phyloP scores from a whole-genome alignment of 1,284 basidiomycete species.

The Malassezia vespertilionis region DNA sequence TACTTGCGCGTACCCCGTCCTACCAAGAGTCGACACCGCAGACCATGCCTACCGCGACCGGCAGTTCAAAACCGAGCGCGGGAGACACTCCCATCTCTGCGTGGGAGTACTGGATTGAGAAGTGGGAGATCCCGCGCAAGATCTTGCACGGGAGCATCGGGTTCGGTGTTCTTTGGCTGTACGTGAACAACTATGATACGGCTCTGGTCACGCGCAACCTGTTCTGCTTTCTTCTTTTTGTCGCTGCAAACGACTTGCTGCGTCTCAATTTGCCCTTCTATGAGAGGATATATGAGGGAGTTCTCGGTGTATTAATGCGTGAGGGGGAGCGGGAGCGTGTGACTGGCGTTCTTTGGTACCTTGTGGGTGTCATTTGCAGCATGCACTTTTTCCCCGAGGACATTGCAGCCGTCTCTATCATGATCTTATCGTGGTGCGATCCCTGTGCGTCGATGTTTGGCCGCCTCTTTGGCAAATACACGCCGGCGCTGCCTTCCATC shows the following conservation, averaged over 20 bases:
- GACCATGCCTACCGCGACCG: conserved; percentile 2
- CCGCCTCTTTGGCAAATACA: conserved; percentile 66
- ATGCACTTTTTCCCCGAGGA: conserved; percentile 54
- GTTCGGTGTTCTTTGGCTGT: conserved; percentile 71
- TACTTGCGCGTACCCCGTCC: conserved; percentile 32
- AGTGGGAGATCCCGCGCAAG: conserved; percentile 76
- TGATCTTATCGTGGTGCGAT: conserved; percentile 80
- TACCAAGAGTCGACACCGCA: conserved; percentile 11
- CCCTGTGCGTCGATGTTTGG: conserved; percentile 88
- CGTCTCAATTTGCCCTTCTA: conserved; percentile 63
- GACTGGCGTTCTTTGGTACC: conserved; percentile 84
- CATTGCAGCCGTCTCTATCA: conserved; percentile 41
- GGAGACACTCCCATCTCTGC: conserved; percentile 7
- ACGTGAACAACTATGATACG: conserved; percentile 48
- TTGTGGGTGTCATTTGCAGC: conserved; percentile 75
- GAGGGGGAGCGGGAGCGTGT: conserved; percentile 64
- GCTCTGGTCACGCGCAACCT: conserved; percentile 58
- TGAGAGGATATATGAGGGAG: conserved; percentile 64
- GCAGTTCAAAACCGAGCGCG: conserved; percentile 15
- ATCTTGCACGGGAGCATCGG: conserved; percentile 80
- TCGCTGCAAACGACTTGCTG: conserved; percentile 66
- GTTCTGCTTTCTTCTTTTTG: conserved; percentile 59
- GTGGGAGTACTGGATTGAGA: conserved; percentile 10
- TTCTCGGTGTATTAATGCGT: conserved; percentile 81
- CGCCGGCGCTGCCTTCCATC: conserved; percentile 63